phyloP scores from a whole-genome alignment of 495 filamentous ascomycete species.

The Aspergillus bridgeri region DNA sequence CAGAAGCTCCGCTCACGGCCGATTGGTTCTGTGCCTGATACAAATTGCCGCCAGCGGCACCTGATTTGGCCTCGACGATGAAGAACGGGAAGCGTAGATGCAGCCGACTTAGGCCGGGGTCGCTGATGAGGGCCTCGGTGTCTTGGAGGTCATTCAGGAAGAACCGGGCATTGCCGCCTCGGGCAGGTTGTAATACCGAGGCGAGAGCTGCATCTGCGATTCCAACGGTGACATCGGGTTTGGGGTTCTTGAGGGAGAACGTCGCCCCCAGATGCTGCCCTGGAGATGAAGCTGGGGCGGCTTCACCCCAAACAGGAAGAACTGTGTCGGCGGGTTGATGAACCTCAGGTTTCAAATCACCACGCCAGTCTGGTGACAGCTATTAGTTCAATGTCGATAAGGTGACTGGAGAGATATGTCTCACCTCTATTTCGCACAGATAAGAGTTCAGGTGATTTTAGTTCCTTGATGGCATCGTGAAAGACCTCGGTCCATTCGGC shows the following conservation, averaged over 20 bases:
- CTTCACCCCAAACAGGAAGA: not conserved
- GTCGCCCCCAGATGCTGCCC: not conserved
- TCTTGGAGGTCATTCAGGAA: not conserved
- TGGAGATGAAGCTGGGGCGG: not conserved
- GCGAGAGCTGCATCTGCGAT: not conserved
- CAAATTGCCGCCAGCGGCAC: not conserved
- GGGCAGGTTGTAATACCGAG: not conserved
- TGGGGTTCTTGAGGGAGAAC: not conserved
- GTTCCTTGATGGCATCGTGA: not conserved
- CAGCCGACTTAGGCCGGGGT: not conserved
- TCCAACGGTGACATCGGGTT: not conserved
- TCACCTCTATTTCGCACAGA: not conserved
- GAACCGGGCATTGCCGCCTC: not conserved
- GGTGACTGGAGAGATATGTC: no score
- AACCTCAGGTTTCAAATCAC: not conserved
- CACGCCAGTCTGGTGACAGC: not conserved
- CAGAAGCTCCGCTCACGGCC: not conserved
- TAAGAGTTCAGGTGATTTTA: not conserved
- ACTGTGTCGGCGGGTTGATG: not conserved
- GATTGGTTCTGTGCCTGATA: not conserved
- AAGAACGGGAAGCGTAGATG: not conserved
- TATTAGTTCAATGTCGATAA: not conserved
- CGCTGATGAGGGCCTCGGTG: not conserved
- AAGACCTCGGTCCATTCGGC: not conserved
- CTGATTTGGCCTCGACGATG: not conserved